Base-by-base conservation (phyloP, 768 basidiomycete species). In the Lactarius hengduanensis region DNA sequence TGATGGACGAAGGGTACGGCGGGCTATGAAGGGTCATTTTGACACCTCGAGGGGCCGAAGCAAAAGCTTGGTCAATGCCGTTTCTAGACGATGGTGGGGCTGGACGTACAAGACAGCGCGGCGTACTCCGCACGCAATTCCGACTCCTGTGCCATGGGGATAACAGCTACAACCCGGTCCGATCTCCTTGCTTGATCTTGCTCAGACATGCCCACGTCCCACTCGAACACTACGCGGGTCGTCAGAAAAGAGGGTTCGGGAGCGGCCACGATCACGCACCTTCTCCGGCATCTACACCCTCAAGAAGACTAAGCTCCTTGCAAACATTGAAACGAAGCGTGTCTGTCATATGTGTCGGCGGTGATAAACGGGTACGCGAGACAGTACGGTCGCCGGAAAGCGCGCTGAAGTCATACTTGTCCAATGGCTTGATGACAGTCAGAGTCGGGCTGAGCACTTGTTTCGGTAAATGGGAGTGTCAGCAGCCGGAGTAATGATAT, bases 131-230 rank as follows among this genome's bases (percentile, higher is more conserved):
- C 70, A 11, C 73, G 60, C 32, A 77, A 73, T 43, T 62, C 66
- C 13, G 74, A 71, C 0, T 75, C 75, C 67, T 81, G 78, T 10
- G 86, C 90, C 36, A 94, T 72, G n/a, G 91, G 87, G 62, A 95
- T 85, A n/a, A 93, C 90, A 36, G 85, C 79, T 32, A 86, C 79
- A 71, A 95, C 76, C 59, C 91, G 83, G 69, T 91, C 88, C 2
- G 78, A 62, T 47, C 75, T 26, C 78, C 81, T 1, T 73, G 70
- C 75, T 90, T 92, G 40, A 80, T 82, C 71, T 83, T 84, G 4
- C 84, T 88, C 36, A 93, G 78, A 76, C 94, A 96, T 59, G 86
- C 90, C 71, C 87, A 81, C 57, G 91, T 90, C 28, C 86, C 89
- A 26, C 74, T 62, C 22, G 82, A 75, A 77, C 92, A 94, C 92